Evolutionary conservation across 2,329 filamentous ascomycete genomes (phyloP).

Genomic region (Botrytis pseudocinerea): DNA sequence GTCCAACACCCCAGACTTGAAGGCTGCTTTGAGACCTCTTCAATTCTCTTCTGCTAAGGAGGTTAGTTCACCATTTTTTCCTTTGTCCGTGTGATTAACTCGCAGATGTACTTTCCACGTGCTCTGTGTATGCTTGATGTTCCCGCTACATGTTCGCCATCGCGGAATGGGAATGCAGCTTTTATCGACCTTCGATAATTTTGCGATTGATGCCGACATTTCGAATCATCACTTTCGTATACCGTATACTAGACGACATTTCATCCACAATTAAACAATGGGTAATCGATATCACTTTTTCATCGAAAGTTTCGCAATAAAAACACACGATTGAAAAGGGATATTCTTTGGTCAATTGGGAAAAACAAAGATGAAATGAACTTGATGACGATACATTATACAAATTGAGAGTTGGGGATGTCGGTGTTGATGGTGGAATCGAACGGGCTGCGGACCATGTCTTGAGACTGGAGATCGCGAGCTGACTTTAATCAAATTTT

Average conservation of each 20-base stretch:
- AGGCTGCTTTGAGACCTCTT: slow-evolving; percentile 91
- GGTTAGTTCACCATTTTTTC: slow-evolving; percentile 65
- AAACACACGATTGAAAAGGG: slow-evolving; percentile 10
- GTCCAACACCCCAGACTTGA: slow-evolving; percentile 98
- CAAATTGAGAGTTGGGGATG: slow-evolving; percentile 32
- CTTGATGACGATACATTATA: slow-evolving; percentile 29
- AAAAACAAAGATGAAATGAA: slow-evolving; percentile 30
- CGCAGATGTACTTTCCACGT: not conserved
- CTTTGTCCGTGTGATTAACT: not conserved
- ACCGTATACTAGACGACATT: slow-evolving; percentile 24
- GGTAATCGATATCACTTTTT: slow-evolving; percentile 14
- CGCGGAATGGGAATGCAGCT: slow-evolving; percentile 23
- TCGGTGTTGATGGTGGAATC: slow-evolving; percentile 53
- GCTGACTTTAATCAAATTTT: slow-evolving; percentile 66
- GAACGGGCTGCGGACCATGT: slow-evolving; percentile 74
- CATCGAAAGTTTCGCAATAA: slow-evolving; percentile 7
- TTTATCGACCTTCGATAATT: slow-evolving; percentile 21
- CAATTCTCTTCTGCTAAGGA: slow-evolving; percentile 99
- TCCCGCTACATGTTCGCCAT: not conserved
- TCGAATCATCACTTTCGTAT: slow-evolving; percentile 21
- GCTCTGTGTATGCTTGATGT: not conserved
- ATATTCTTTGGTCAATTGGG: slow-evolving; percentile 8
- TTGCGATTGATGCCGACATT: slow-evolving; percentile 23
- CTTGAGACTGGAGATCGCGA: slow-evolving; percentile 65
- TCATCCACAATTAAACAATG: slow-evolving; percentile 6